Evolutionary conservation across 495 filamentous ascomycete species (phyloP).

Genomic region (Aspergillus bridgeri): DNA sequence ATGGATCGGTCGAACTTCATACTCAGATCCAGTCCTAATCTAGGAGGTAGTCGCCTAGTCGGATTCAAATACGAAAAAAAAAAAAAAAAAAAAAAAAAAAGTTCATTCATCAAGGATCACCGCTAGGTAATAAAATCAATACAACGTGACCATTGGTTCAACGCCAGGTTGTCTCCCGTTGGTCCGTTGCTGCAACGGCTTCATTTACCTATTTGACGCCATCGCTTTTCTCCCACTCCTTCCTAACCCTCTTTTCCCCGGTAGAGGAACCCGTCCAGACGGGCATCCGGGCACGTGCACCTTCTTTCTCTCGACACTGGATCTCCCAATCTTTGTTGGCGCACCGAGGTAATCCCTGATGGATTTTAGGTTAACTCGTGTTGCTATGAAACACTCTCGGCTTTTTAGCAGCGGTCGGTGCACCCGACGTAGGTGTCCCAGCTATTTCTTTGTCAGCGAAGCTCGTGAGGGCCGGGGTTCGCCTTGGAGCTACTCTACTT

Average conservation of each 20-base stretch:
- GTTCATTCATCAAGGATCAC: background rate
- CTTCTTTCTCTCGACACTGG: constrained; percentile 12
- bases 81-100: background rate
- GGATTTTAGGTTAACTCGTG: constrained; percentile 1
- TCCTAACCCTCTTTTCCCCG: background rate
- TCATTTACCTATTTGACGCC: background rate
- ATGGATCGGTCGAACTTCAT: too few relatives aligned
- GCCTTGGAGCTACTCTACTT: constrained; percentile 4
- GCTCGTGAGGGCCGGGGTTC: too few relatives aligned
- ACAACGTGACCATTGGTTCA: background rate
- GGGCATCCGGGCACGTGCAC: constrained; percentile 37
- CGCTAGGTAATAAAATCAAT: background rate
- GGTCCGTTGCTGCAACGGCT: too few relatives aligned
- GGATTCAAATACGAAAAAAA: background rate
- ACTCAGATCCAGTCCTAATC: too few relatives aligned
- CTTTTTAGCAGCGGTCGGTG: constrained; percentile 19
- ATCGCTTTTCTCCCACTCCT: background rate
- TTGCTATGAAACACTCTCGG: background rate
- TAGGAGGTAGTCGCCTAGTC: too few relatives aligned
- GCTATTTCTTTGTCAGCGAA: constrained; percentile 12
- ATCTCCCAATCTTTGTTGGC: background rate
- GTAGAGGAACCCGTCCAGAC: constrained; percentile 18
- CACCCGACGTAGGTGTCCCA: constrained; percentile 23
- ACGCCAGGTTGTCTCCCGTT: background rate
- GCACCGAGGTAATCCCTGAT: background rate